Evolutionary conservation across 139 green algal species (phyloP).

Genomic region (Pleodorina starrii): DNA sequence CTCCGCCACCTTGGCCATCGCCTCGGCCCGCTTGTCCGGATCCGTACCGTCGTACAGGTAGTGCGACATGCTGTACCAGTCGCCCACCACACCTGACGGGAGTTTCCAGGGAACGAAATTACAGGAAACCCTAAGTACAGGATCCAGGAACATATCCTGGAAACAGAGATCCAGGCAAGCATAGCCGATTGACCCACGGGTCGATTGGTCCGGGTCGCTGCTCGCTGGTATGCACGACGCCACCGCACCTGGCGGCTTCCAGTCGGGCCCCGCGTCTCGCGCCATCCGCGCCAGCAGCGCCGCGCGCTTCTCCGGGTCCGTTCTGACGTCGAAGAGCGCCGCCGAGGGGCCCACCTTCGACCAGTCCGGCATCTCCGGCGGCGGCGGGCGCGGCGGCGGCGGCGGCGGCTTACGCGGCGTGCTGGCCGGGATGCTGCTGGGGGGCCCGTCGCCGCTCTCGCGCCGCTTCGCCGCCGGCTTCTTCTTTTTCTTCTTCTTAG

Average conservation of each 20-base stretch:
- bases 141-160: too few relatives aligned
- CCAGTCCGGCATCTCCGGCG: conserved; percentile 16
- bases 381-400: background rate
- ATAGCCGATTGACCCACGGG: too few relatives aligned
- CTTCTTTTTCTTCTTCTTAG: conserved; percentile 25
- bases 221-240: too few relatives aligned
- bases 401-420: background rate
- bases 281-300: conserved; percentile 35
- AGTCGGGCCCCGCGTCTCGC: background rate
- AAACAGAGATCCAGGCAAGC: too few relatives aligned
- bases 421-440: background rate
- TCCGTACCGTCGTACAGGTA: conserved; percentile 34
- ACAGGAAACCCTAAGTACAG: too few relatives aligned
- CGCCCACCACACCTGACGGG: background rate
- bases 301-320: conserved; percentile 21
- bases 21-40: conserved; percentile 3
- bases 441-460: background rate
- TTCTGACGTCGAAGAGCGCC: conserved; percentile 16
- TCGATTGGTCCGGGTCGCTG: too few relatives aligned
- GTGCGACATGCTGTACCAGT: conserved; percentile 22
- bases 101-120: too few relatives aligned
- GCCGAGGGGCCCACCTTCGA: conserved; percentile 24
- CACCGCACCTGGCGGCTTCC: conserved; percentile 19
- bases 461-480: background rate
- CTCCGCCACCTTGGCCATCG: conserved; percentile 34